Conservation (phyloP, 768 basidiomycete genomes). For the Podaxis rugospora region DNA sequence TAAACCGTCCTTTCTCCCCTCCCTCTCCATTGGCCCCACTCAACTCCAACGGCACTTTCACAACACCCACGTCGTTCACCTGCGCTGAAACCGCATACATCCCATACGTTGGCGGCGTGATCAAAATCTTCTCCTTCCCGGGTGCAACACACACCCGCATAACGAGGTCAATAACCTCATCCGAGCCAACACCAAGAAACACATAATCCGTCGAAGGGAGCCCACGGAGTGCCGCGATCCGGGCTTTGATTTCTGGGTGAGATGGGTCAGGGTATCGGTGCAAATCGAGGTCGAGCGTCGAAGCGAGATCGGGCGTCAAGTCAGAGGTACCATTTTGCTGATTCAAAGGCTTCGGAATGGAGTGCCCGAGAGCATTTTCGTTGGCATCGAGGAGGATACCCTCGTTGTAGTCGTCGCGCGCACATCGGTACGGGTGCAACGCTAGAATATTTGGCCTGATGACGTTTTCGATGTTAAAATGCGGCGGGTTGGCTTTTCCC, state of each 20-base stretch:
- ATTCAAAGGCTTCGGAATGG: conserved; percentile 39
- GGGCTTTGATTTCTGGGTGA: conserved; percentile 71
- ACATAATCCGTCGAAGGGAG: conserved; percentile 64
- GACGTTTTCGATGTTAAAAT: conserved; percentile 80
- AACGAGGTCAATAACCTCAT: conserved; percentile 93
- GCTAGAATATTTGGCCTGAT: conserved; percentile 94
- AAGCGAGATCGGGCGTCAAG: conserved; percentile 30
- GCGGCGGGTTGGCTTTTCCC: conserved; percentile 51
- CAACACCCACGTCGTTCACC: conserved; percentile 85
- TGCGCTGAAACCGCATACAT: conserved; percentile 97
- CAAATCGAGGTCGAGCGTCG: conserved; percentile 47
- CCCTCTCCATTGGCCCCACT: conserved; percentile 61
- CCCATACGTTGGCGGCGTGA: conserved; percentile 94
- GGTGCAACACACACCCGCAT: conserved; percentile 88
- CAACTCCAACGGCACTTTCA: conserved; percentile 70
- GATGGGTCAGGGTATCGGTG: conserved; percentile 95
- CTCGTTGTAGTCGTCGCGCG: conserved; percentile 89
- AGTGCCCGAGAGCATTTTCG: conserved; percentile 92
- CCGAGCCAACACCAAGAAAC: conserved; percentile 94
- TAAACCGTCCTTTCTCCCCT: conserved; percentile 69
- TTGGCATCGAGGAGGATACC: conserved; percentile 97
- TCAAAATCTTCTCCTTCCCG: conserved; percentile 74
- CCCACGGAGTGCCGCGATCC: conserved; percentile 68
- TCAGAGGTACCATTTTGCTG: conserved; percentile 9
- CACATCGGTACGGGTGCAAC: conserved; percentile 91